Base-by-base conservation (phyloP, 305 asterid species). In the Solanum chacoense region DNA sequence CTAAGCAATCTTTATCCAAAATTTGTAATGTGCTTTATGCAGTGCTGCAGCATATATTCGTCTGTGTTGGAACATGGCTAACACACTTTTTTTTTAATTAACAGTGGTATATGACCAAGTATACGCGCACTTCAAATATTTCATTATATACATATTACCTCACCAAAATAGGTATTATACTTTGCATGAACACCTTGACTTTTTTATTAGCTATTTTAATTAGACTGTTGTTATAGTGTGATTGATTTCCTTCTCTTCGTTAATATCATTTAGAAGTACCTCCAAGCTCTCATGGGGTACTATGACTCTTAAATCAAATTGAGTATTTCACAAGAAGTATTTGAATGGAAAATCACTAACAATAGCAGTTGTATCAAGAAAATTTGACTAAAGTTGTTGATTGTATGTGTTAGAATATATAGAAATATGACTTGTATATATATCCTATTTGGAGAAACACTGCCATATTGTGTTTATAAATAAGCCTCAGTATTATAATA, bases 1-100 rank as follows among this genome's bases (percentile, higher is more conserved):
- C 90, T 93, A 95, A 94, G 98, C 96, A 93, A 94, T 87, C 91
- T 86, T 90, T 87, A 55, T 85, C 81, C 85, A 84, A 90, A 86
- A 79, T 76, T 84, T 65, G 84, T 35, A 29, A 83, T 71, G 90
- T 80, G 31, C 55, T 63, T 65, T 28, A 26, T 83, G 42, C 38
- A 71, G 36, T 86, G 35, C 63, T 71, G 80, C 81, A 37, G 81
- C 28, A 36, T 86, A 36, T 86, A 42, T 83, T 87, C 74, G 75
- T 85, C 75, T 13, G 22, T 83, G 42, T 77, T 88, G 76, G 78
- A 18, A 77, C 86, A 45, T 59, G 69, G 5, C 26, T 59, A 20
- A 3, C 26, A 8, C 69, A 8, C 24, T 1, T 20, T 22, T 75
- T 5, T 55, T 18, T 50, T 11, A 11, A 11, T 1, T 11, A n/a